Conservation (phyloP, 2,329 filamentous ascomycete genomes). For the Penicillium psychrosexuale region DNA sequence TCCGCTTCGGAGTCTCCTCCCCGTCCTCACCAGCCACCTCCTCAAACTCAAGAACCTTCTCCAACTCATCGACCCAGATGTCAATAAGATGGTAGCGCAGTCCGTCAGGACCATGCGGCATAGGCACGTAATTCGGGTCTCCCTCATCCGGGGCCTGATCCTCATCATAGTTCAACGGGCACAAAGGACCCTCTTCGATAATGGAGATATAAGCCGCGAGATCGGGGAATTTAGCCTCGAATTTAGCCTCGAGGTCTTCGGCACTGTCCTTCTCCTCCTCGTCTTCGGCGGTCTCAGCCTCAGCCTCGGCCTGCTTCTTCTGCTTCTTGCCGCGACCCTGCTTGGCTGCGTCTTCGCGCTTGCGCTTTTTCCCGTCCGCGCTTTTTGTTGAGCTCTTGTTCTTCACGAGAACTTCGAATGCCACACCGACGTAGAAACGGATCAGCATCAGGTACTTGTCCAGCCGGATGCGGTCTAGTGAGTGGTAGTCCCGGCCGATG, state of each 20-base stretch:
- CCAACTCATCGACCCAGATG: slow-evolving; percentile 86
- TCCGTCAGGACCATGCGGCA: slow-evolving; percentile 70
- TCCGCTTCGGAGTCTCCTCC: slow-evolving; percentile 23
- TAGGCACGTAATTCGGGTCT: slow-evolving; percentile 29
- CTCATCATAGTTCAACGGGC: slow-evolving; percentile 40
- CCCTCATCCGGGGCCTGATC: slow-evolving; percentile 29
- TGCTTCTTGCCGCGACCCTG: slow-evolving; percentile 26
- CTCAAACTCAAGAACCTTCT: slow-evolving; percentile 60
- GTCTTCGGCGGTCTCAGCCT: slow-evolving; percentile 18
- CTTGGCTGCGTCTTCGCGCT: slow-evolving; percentile 29
- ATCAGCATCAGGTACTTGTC: slow-evolving; percentile 92
- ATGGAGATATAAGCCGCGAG: slow-evolving; percentile 40
- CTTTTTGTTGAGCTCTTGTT: slow-evolving; percentile 14
- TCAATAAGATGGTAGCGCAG: slow-evolving; percentile 83
- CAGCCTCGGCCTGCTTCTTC: slow-evolving; percentile 27
- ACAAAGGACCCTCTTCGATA: slow-evolving; percentile 41
- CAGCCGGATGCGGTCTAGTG: slow-evolving; percentile 71
- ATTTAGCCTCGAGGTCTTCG: slow-evolving; percentile 21
- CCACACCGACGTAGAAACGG: slow-evolving; percentile 71
- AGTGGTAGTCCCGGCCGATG: slow-evolving; percentile 65
- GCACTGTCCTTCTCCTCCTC: slow-evolving; percentile 21
- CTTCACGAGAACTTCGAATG: slow-evolving; percentile 52
- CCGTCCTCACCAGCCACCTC: slow-evolving; percentile 35
- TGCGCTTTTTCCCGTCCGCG: slow-evolving; percentile 30
- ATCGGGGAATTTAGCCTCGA: slow-evolving; percentile 32